Evolutionary conservation across 2,329 filamentous ascomycete species (phyloP).

Genomic region (Apiospora rasikravindrae): DNA sequence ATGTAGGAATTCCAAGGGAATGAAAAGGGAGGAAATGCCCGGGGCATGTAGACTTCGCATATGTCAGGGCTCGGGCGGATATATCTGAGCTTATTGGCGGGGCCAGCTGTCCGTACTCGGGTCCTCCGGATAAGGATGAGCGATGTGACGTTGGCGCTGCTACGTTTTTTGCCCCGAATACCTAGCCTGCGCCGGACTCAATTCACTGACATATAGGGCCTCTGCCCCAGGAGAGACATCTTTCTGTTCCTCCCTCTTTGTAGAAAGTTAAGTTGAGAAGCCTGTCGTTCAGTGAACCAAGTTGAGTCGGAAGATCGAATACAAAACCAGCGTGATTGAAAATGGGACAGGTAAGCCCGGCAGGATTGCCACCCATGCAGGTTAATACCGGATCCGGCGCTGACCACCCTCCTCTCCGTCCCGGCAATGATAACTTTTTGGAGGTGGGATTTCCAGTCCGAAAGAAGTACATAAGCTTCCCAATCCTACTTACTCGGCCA

Average conservation of each 20-base stretch:
- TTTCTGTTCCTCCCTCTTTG: background rate
- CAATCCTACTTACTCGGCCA: background rate
- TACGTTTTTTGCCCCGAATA: background rate
- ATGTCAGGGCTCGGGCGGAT: too few relatives aligned
- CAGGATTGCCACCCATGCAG: background rate
- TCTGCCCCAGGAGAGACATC: too few relatives aligned
- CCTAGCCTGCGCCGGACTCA: background rate
- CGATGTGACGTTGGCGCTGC: background rate
- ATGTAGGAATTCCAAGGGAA: background rate
- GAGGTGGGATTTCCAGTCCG: background rate
- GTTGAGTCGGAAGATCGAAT: too few relatives aligned
- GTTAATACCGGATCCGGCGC: background rate
- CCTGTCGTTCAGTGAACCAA: background rate
- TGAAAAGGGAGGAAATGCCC: too few relatives aligned
- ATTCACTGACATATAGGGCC: background rate
- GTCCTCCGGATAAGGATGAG: background rate
- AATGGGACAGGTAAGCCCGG: background rate
- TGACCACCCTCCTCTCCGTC: background rate
- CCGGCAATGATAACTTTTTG: background rate
- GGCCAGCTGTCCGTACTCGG: background rate
- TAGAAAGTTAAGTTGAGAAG: background rate
- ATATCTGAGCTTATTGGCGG: background rate
- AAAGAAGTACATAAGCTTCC: background rate
- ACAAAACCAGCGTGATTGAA: background rate
- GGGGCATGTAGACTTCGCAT: too few relatives aligned